Base-by-base conservation (phyloP, 805 yeast genomes). In the Nakazawaea ernobii region DNA sequence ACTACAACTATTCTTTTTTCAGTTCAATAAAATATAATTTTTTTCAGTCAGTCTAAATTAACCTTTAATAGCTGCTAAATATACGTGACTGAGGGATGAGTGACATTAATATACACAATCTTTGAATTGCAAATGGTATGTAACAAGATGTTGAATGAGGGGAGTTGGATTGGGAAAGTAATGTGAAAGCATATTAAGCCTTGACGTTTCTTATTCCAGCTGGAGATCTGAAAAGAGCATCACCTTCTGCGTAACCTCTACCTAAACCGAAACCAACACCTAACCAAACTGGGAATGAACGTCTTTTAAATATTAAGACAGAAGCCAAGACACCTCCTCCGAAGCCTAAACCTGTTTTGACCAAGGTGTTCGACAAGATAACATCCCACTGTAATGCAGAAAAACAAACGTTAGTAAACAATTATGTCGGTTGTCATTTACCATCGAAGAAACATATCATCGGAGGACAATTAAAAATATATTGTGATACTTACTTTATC, bases 241-340 rank as follows among this genome's bases (percentile, higher is more conserved):
- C 98, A 52, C 98, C 99, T 73, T 94, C 99, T 52, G 98, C 82
- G 69, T 90, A 94, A 46, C 97, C 97, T 74, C 97, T 85, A 55
- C 99, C 99, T 53, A 91, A 77, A 56, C 99, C 99, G 60, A 94
- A 92, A 35, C 99, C 99, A 54, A 90, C 71, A 55, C 99, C 99
- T 52, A 92, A 69, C 96, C 97, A 91, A 38, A 92, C 98, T 47
- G 99, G 99, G 82, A 90, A 94, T 8, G 96, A 77, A 69, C 98
- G 83, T 75, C 98, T 87, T 67, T 78, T 88, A 75, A 94, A 94
- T 49, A 94, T 70, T 51, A 94, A 69, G 39, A 91, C 95, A 8
- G 97, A 88, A 39, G 95, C 86, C 50, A 92, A 77, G 32, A 94
- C 96, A 69, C 99, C 99, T 40, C 84, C 94, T 54, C 98, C 98